Base-by-base conservation (phyloP, 345 rosid genomes). In the Lepidium didymum region DNA sequence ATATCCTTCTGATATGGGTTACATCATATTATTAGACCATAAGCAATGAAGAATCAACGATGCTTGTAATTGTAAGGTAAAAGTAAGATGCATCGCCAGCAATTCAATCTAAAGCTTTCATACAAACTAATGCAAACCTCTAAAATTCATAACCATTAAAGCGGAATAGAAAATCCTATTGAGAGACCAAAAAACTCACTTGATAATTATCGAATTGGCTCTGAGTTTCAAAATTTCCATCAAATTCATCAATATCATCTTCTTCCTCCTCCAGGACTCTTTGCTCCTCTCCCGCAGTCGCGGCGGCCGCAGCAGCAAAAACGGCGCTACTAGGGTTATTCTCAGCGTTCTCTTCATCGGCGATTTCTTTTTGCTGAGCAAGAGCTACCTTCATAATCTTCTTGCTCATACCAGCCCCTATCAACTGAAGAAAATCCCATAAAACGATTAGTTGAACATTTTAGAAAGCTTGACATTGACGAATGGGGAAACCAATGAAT, bases 351-450 rank as follows among this genome's bases (percentile, higher is more conserved):
- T 74, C 88, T 70, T 86, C 97, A 36, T 87, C 91, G 40, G 76
- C 81, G 45, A 90, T 67, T 77, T 94, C 99, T 78, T 76, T 89
- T 77, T 86, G 97, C 75, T 91, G 99, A 38, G 83, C 74, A 70
- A 89, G 76, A 0, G 97, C 97, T 75, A 81, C 88, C 70, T 89
- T 94, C 79, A 94, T 60, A 52, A 94, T 94, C 80, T 88, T 91
- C 9, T 88, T 80, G 77, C 91, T 94, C 55, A 88, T 83, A 41
- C 86, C 84, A 21, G 90, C 77, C 0, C 88, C 83, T 41, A 94
- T 82, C 79, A 82, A 62, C 96, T 89, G 35, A 10, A 64, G 25
- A 62, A 29, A 47, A 38, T 3, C 23, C 49, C 34, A 3, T 37
- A 10, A 2, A 16, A 46, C 38, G 3, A 47, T 18, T 10, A 52